Conservation (phyloP, 1,139 yeast genomes). For the Suhomyces bribrorum region DNA sequence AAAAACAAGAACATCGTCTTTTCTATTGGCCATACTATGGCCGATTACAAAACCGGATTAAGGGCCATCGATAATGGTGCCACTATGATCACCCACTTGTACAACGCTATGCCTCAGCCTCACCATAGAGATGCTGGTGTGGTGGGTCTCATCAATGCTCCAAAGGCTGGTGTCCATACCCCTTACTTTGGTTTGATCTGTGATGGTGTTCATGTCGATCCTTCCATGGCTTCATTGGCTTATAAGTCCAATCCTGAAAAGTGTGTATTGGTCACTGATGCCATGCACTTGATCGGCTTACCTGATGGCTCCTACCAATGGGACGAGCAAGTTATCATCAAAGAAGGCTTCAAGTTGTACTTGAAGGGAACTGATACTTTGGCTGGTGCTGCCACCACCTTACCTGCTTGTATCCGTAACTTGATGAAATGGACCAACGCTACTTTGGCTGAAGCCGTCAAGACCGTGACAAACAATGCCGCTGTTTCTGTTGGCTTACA, state of each 20-base stretch:
- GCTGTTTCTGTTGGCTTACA: constrained; percentile 50
- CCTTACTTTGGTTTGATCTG: constrained; percentile 63
- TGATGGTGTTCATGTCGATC: constrained; percentile 66
- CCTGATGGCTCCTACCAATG: constrained; percentile 53
- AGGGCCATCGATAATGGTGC: constrained; percentile 57
- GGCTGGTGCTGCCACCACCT: constrained; percentile 64
- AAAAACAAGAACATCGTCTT: constrained; percentile 39
- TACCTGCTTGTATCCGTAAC: constrained; percentile 56
- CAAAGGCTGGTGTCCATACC: constrained; percentile 28
- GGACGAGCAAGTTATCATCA: constrained; percentile 51
- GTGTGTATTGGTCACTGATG: constrained; percentile 62
- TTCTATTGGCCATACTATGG: constrained; percentile 60
- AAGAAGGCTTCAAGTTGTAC: constrained; percentile 49
- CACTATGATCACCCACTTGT: constrained; percentile 62
- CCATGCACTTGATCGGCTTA: constrained; percentile 57
- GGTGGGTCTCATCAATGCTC: constrained; percentile 53
- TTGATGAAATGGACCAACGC: constrained; percentile 54
- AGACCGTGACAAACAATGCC: constrained; percentile 60
- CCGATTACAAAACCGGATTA: constrained; percentile 50
- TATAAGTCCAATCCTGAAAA: constrained; percentile 56
- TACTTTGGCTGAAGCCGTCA: constrained; percentile 54
- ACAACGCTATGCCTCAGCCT: constrained; percentile 70
- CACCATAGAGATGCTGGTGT: constrained; percentile 65
- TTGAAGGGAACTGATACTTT: constrained; percentile 60
- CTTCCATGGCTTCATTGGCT: constrained; percentile 55